These are phyloP conservation scores for Zoysia pacifica DNA, from an alignment of 176 grass and related monocot genomes.

Conservation along the genomic window DNA sequence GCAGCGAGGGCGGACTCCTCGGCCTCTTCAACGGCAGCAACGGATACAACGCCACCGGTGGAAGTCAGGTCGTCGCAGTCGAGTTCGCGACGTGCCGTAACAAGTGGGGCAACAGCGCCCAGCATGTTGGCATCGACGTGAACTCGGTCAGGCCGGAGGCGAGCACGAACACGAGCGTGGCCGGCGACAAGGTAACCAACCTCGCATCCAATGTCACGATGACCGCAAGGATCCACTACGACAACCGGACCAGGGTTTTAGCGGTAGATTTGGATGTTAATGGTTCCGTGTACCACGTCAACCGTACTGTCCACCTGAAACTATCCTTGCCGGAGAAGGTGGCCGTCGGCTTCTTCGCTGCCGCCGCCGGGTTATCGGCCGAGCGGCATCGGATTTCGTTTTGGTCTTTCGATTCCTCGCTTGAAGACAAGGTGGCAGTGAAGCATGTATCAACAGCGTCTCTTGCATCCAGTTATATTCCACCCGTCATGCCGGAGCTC, in stretches of 20 bases:
- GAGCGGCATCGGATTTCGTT: slow-evolving; percentile 14
- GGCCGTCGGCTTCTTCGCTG: slow-evolving; percentile 16
- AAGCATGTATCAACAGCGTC: no score
- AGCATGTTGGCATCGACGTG: slow-evolving; percentile 26
- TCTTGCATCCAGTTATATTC: no score
- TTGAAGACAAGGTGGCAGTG: no score
- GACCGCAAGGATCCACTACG: no score
- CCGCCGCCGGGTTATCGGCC: not conserved
- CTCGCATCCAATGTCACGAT: no score
- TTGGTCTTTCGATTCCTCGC: no score
- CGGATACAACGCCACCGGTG: not conserved
- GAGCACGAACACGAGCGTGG: not conserved
- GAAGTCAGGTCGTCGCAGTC: not conserved
- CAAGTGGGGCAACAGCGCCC: not conserved
- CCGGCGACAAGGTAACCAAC: no score
- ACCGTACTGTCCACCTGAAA: not conserved
- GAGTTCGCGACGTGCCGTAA: not conserved
- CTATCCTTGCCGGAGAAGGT: slow-evolving; percentile 2
- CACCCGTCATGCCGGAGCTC: no score
- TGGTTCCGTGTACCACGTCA: not conserved
- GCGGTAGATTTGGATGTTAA: not conserved
- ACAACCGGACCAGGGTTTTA: no score
- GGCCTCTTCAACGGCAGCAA: slow-evolving; percentile 5
- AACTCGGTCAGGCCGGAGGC: not conserved
- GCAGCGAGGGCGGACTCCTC: not conserved